Conservation (phyloP, 2,329 filamentous ascomycete genomes). For the Claviceps sp. region DNA sequence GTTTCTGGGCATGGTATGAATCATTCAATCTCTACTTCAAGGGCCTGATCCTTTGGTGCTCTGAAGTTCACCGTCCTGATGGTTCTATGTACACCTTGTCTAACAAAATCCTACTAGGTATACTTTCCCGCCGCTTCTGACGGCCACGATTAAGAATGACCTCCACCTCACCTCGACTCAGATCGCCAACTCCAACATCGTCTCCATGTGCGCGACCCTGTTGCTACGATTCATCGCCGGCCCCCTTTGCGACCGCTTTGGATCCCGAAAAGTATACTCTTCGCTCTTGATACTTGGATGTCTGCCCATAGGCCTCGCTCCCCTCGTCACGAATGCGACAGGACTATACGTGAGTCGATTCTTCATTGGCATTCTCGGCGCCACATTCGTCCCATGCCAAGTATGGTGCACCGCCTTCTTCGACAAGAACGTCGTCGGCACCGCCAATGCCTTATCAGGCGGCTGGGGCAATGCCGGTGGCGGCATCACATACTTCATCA, state of each 20-base stretch:
- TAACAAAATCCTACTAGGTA: slow-evolving; percentile 33
- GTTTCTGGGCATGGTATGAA: slow-evolving; percentile 66
- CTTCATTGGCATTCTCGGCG: slow-evolving; percentile 69
- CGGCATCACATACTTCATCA: slow-evolving; percentile 85
- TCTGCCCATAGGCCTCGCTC: slow-evolving; percentile 70
- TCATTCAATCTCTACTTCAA: background rate
- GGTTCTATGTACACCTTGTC: background rate
- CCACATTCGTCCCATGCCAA: slow-evolving; percentile 72
- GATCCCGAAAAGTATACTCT: slow-evolving; percentile 68
- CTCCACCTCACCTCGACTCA: slow-evolving; percentile 56
- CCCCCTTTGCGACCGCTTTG: slow-evolving; percentile 73
- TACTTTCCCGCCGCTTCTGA: slow-evolving; percentile 71
- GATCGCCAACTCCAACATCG: slow-evolving; percentile 81
- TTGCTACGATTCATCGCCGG: slow-evolving; percentile 67
- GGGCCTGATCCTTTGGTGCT: background rate
- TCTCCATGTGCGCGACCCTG: slow-evolving; percentile 57
- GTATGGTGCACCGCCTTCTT: slow-evolving; percentile 91
- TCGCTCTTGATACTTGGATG: slow-evolving; percentile 63
- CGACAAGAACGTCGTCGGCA: slow-evolving; percentile 83
- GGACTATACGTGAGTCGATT: slow-evolving; percentile 64
- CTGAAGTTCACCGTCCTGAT: too few species aligned
- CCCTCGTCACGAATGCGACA: slow-evolving; percentile 48
- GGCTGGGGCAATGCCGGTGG: slow-evolving; percentile 82
- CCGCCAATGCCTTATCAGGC: slow-evolving; percentile 72
- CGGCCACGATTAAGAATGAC: slow-evolving; percentile 67